phyloP scores from a whole-genome alignment of 768 basidiomycete species.

The Tricholoma saponaceum region DNA sequence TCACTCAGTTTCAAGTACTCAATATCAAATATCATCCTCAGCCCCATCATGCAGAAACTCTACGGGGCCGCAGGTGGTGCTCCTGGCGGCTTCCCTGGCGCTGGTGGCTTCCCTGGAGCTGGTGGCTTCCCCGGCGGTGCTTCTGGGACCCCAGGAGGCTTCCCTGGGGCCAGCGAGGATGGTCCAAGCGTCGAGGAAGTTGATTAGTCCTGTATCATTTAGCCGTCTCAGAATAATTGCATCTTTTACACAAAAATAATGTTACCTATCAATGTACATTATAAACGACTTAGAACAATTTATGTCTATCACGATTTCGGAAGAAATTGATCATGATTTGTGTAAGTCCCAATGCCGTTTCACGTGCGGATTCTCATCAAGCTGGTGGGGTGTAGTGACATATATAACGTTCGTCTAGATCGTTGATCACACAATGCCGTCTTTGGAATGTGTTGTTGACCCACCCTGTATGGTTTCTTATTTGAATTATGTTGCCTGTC shows the following conservation, averaged over 20 bases:
- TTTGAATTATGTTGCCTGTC: too few relatives aligned
- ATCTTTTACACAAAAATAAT: constrained; percentile 14
- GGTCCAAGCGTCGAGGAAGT: constrained; percentile 93
- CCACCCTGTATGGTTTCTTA: too few relatives aligned
- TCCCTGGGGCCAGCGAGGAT: constrained; percentile 70
- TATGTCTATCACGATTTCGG: neutral
- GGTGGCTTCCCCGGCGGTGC: constrained; percentile 55
- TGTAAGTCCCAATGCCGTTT: too few relatives aligned
- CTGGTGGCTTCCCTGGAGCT: constrained; percentile 46
- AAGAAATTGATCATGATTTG: too few relatives aligned
- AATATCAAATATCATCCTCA: constrained; percentile 16
- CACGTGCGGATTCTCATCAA: too few relatives aligned
- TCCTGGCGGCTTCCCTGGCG: constrained; percentile 62
- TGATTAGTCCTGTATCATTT: constrained; percentile 42
- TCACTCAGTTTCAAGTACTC: neutral
- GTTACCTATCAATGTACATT: constrained; percentile 1
- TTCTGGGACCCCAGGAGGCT: constrained; percentile 65
- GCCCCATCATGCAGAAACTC: constrained; percentile 64
- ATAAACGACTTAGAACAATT: neutral
- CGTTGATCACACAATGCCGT: too few relatives aligned
- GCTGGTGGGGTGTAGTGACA: too few relatives aligned
- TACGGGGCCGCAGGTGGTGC: constrained; percentile 71
- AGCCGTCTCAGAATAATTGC: constrained; percentile 4
- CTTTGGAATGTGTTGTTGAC: too few relatives aligned
- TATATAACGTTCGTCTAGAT: too few relatives aligned